Base-by-base conservation (phyloP, 257 asterid genomes). In the Lantana camara region DNA sequence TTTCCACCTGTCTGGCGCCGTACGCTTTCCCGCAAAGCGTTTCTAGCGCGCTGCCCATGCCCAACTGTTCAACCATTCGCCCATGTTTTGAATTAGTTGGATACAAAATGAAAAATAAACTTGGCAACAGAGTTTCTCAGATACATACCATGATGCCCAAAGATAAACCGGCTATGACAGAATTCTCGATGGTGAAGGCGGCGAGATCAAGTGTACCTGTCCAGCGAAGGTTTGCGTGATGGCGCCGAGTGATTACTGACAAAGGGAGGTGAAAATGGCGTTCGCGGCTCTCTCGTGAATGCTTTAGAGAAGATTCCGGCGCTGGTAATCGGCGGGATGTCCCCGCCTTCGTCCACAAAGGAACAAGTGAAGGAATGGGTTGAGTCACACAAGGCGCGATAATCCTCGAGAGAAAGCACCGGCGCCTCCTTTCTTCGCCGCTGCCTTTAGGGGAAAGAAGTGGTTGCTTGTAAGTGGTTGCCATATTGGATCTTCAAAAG, bases 41-140 rank as follows among this genome's bases (percentile, higher is more conserved):
- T 45, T 78, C 83, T 1, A 83, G 63, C 2, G 90, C 90, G 68
- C 87, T 84, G 24, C 86, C 90, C 84, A 83, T 80, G 9, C 90
- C 90, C 60, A 78, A 7, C 90, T 80, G 72, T 56, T 49, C 5
- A 27, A 27, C 5, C 5, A 27, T 5, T 27, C 32, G 32, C 5
- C 32, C 32, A 27, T 2, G 32, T 27, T 27, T 27, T 27, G 5
- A 27, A 27, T 27, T 27, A 27, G 32, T 2, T 27, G 5, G 2
- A n/a, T n/a, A n/a, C n/a, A n/a, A n/a, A n/a, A n/a, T n/a, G n/a
- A n/a, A n/a, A n/a, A n/a, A n/a, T n/a, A n/a, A n/a, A n/a, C n/a
- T n/a, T n/a, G n/a, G n/a, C n/a, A n/a, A n/a, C n/a, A n/a, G n/a
- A n/a, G n/a, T n/a, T n/a, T n/a, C n/a, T n/a, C n/a, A n/a, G n/a